Percentiles rank a stretch among this genome's conserved stretches.
phyloP scores from a whole-genome alignment of 1,284 basidiomycete species.

The Tremellales sp. region DNA sequence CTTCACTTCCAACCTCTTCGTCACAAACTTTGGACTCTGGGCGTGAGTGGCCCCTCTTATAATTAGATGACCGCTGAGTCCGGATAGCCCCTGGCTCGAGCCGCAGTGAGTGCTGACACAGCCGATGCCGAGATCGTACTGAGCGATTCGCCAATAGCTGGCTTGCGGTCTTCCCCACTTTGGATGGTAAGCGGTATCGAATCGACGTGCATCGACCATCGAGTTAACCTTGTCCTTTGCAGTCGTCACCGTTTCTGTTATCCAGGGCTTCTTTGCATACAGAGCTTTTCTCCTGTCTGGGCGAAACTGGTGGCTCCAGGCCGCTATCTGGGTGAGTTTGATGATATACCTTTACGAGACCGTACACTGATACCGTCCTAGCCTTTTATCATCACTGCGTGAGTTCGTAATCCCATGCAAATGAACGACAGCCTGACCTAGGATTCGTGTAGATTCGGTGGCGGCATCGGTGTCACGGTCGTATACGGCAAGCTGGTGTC shows the following conservation, averaged over 20 bases:
- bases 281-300: constrained; percentile 27
- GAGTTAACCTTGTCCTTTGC: background rate
- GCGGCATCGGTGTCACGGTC: constrained; percentile 23
- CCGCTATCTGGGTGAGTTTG: constrained; percentile 17
- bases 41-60: constrained; percentile 10
- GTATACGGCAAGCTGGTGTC: constrained; percentile 19
- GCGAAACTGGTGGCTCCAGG: constrained; percentile 24
- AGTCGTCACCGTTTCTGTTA: constrained; percentile 17
- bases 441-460: constrained; percentile 13
- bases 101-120: constrained; percentile 8
- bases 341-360: background rate
- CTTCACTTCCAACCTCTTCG: constrained; percentile 25
- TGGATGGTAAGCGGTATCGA: constrained; percentile 22
- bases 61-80: background rate
- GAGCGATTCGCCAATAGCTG: constrained; percentile 3
- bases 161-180: constrained; percentile 22
- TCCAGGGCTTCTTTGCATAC: constrained; percentile 35
- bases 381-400: constrained; percentile 17
- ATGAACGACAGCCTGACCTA: background rate
- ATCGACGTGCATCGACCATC: background rate
- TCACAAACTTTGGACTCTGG: constrained; percentile 24
- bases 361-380: constrained; percentile 1
- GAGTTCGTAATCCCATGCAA: background rate
- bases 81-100: constrained; percentile 22
- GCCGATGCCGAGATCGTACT: background rate